A percentile compares a stretch with the other conserved stretches of the same genome.
These are phyloP conservation scores for Sporisorium sorghi DNA, from an alignment of 1,284 basidiomycete species.

Conservation along the genomic window DNA sequence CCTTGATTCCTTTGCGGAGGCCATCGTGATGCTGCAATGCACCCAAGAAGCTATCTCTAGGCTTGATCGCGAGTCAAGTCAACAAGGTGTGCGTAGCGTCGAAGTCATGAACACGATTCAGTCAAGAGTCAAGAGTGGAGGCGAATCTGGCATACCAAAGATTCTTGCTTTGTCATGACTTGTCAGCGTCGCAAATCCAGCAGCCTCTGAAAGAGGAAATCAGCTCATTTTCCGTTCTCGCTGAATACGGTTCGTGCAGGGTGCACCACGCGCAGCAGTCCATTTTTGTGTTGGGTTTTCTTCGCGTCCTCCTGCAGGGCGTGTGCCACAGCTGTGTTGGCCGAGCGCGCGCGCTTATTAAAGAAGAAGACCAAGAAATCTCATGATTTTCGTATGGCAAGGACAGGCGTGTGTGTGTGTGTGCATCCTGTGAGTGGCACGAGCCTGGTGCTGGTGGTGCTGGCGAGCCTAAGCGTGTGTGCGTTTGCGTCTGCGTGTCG, in stretches of 20 bases:
- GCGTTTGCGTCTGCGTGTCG: neutral
- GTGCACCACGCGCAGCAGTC: neutral
- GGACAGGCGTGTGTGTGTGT: no score
- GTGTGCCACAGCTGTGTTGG: neutral
- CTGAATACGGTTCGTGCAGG: no score
- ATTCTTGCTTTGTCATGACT: conserved; percentile 18
- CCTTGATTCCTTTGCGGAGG: conserved; percentile 12
- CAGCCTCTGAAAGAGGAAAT: neutral
- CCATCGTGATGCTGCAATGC: conserved; percentile 6
- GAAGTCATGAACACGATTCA: no score
- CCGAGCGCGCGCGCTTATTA: neutral
- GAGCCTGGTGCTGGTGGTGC: no score
- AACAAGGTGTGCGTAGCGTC: no score
- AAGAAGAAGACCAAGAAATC: conserved; percentile 6
- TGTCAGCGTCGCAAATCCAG: conserved; percentile 14
- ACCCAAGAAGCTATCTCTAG: neutral
- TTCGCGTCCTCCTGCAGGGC: conserved; percentile 4
- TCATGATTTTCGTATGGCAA: conserved; percentile 16
- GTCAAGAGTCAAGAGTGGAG: conserved; percentile 4
- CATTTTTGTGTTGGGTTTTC: conserved; percentile 10
- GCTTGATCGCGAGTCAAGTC: no score
- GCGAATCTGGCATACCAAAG: neutral
- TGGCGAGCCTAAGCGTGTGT: conserved; percentile 1
- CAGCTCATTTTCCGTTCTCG: conserved; percentile 8
- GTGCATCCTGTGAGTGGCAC: neutral